Base-by-base conservation (phyloP, 495 filamentous ascomycete genomes). In the Talaromyces nanjingensis region DNA sequence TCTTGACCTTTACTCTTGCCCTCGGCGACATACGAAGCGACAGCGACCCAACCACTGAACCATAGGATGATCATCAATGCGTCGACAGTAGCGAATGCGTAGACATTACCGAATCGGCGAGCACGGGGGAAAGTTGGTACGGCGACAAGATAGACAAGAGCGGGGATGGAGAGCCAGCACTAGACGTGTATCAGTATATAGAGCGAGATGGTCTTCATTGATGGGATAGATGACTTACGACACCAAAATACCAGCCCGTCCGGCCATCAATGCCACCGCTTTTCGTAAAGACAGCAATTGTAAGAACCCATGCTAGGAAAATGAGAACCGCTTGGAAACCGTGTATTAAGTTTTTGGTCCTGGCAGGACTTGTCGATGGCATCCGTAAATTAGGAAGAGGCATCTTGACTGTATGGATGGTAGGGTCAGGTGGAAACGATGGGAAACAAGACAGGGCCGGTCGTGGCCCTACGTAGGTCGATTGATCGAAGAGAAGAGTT, bases 151-250 rank as follows among this genome's bases (percentile, higher is more conserved):
- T 93, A 98, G 64, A 97, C 83, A 65, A 94, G 83, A 25, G 86
- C 90, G 5, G 92, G 92, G 62, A 92, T 81, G 63, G 86, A 87
- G 64, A 96, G 74, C 84, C 92, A 96, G 76, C 90, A 94, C 93
- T 97, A 65, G 64, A 65, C 6, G 7, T 39, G 7, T 29, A 33
- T 31, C 14, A 64, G 39, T 27, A 12, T 11, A 27, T 16, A 37
- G n/a, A 63, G 31, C 31, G 27, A 33, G 14, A 42, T 14, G 37
- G 37, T 42, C 14, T 16, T 14, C 33, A 2, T 27, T 27, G 8
- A 31, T 37, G 1, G 25, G 25, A 18, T 42, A 45, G 20, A 22
- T 18, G 42, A 52, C 24, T 71, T 84, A 96, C 92, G 81, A 93
- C 72, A 62, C 81, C 86, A 69, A 93, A 93, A 61, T 86, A 90